phyloP scores from a whole-genome alignment of 106 monocot genomes.

The Gastrodia elata region DNA sequence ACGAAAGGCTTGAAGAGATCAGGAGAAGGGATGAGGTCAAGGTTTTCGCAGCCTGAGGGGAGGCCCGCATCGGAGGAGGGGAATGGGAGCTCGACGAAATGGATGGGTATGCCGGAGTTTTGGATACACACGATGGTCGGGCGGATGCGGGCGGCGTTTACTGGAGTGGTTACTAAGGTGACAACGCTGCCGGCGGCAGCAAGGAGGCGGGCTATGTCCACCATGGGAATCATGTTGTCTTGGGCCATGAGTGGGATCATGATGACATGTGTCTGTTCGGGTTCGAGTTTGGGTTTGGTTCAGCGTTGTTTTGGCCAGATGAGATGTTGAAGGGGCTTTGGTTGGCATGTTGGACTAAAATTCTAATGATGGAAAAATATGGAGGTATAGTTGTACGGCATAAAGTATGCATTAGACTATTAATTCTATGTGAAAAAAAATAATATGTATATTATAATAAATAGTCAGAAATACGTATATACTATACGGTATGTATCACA shows the following conservation, averaged over 20 bases:
- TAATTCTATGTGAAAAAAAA: too few species aligned
- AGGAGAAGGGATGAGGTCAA: slow-evolving; percentile 7
- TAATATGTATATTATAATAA: too few species aligned
- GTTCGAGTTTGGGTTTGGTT: too few species aligned
- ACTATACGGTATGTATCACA: too few species aligned
- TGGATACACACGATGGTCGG: neutral
- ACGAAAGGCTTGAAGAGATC: neutral
- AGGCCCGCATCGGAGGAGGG: slow-evolving; percentile 7
- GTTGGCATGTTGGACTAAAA: too few species aligned
- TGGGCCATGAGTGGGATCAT: slow-evolving; percentile 12
- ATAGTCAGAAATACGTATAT: too few species aligned
- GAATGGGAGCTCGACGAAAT: slow-evolving; percentile 10
- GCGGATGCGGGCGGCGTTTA: slow-evolving; percentile 11
- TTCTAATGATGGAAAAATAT: too few species aligned
- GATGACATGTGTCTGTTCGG: too few species aligned
- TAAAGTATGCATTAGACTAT: too few species aligned
- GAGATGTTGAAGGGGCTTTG: too few species aligned
- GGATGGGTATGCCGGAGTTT: neutral
- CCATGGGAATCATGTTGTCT: slow-evolving; percentile 14
- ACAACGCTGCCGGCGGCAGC: slow-evolving; percentile 2
- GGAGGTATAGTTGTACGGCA: too few species aligned
- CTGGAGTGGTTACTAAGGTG: slow-evolving; percentile 13
- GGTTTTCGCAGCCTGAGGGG: slow-evolving; percentile 7
- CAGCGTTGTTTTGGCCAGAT: too few species aligned
- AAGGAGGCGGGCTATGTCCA: slow-evolving; percentile 14